Evolutionary conservation across 2,329 filamentous ascomycete genomes (phyloP).

Genomic region (Ascochyta pisi): DNA sequence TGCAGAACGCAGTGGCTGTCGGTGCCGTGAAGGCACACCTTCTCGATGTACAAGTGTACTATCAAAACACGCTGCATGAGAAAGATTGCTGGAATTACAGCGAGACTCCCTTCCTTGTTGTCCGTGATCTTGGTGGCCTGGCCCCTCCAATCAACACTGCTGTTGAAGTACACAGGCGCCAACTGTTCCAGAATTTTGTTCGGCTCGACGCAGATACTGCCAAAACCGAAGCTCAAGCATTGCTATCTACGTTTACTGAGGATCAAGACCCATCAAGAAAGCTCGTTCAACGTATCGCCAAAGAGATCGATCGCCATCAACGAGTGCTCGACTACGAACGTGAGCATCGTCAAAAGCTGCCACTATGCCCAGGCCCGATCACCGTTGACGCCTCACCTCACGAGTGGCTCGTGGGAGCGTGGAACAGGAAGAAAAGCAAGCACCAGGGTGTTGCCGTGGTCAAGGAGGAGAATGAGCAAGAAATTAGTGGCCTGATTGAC

Average conservation of each 20-base stretch:
- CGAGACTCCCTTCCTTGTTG: constrained; percentile 31
- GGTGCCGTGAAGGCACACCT: constrained; percentile 34
- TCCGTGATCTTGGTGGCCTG: constrained; percentile 31
- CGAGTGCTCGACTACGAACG: constrained; percentile 33
- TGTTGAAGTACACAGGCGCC: constrained; percentile 34
- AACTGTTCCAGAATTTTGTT: constrained; percentile 26
- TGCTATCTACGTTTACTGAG: constrained; percentile 7
- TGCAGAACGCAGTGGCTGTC: constrained; percentile 23
- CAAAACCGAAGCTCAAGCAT: constrained; percentile 13
- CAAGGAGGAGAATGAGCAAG: background rate
- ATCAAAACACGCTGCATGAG: constrained; percentile 30
- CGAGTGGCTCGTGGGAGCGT: constrained; percentile 31
- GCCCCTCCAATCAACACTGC: constrained; percentile 24
- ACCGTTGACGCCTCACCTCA: constrained; percentile 26
- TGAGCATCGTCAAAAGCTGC: constrained; percentile 30
- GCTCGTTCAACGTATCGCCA: constrained; percentile 26
- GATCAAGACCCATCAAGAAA: constrained; percentile 19
- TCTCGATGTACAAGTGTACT: constrained; percentile 33
- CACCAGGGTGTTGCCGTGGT: constrained; percentile 27
- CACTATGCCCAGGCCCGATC: constrained; percentile 34
- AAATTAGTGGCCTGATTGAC: constrained; percentile 11
- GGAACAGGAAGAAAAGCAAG: constrained; percentile 30
- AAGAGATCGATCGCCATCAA: constrained; percentile 29
- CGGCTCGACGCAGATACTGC: constrained; percentile 16
- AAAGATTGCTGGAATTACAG: constrained; percentile 33